Conservation (phyloP, 176 grass and related monocot species). For the Eragrostis nindensis region DNA sequence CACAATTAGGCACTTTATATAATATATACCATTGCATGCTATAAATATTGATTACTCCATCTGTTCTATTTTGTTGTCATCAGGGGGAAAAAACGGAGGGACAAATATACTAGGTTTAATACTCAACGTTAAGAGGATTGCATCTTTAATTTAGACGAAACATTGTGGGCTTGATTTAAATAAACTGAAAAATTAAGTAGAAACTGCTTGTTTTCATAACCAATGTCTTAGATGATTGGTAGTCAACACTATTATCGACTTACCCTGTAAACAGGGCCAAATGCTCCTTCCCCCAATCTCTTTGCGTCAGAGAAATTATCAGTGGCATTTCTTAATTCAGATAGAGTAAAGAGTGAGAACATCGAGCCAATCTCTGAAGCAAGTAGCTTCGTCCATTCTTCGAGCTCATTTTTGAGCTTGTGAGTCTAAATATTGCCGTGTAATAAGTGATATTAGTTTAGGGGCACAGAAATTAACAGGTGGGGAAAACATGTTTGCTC, state of each 20-base stretch:
- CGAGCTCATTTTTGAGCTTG: slow-evolving; percentile 3
- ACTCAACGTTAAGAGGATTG: no score
- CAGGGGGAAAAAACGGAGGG: no score
- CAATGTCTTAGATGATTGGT: no score
- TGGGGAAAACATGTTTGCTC: background rate
- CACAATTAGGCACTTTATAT: no score
- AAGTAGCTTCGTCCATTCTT: slow-evolving; percentile 1
- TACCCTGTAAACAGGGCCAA: slow-evolving; percentile 17
- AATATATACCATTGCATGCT: no score
- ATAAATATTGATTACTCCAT: no score
- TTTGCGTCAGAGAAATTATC: slow-evolving; percentile 28
- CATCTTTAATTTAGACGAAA: no score
- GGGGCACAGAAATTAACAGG: background rate
- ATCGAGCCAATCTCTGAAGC: slow-evolving; percentile 2
- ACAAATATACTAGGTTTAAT: no score
- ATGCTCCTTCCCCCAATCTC: slow-evolving; percentile 29
- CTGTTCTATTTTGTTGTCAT: no score
- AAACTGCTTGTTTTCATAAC: no score
- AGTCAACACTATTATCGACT: background rate
- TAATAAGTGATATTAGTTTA: background rate
- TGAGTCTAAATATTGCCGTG: slow-evolving; percentile 15
- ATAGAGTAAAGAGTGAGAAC: slow-evolving; percentile 27
- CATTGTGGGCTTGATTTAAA: no score
- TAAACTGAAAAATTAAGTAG: no score
- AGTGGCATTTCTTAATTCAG: slow-evolving; percentile 22